A percentile compares a stretch with the other conserved stretches of the same genome.
Evolutionary conservation across 306 rosid genomes (phyloP).

Genomic region (Ziziphus jujuba): DNA sequence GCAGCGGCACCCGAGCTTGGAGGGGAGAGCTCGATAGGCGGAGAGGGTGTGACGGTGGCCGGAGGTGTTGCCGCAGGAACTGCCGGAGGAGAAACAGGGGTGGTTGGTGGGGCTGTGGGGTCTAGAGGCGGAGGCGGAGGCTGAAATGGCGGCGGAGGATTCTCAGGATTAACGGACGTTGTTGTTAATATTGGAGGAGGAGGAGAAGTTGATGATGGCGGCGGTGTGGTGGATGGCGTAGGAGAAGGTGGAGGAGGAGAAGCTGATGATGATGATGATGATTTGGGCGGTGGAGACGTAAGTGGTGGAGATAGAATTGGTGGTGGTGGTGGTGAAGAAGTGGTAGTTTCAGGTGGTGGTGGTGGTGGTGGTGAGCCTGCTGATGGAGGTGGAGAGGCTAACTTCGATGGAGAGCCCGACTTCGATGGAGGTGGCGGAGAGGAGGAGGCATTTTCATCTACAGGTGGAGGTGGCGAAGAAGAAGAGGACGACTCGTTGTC

Average conservation of each 20-base stretch:
- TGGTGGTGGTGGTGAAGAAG: conserved; percentile 40
- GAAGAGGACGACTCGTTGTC: not conserved
- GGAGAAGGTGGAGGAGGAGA: conserved; percentile 21
- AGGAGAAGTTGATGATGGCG: not conserved
- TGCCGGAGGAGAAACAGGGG: conserved; percentile 19
- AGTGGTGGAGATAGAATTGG: conserved; percentile 11
- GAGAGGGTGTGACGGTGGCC: conserved; percentile 4
- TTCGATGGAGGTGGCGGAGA: not conserved
- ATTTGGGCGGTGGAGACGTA: conserved; percentile 11
- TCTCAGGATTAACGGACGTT: not conserved
- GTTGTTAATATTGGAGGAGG: conserved; percentile 17
- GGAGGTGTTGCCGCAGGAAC: conserved; percentile 15
- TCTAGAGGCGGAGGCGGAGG: not conserved
- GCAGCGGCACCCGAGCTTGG: not conserved
- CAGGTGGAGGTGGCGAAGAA: conserved; percentile 5
- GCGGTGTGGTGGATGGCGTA: not conserved
- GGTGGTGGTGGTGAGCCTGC: not conserved
- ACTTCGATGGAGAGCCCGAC: conserved; percentile 2
- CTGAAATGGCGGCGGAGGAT: not conserved
- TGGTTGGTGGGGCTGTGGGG: conserved; percentile 11
- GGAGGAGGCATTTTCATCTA: too few relatives aligned
- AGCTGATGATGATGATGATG: conserved; percentile 2
- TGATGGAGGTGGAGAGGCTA: conserved; percentile 13
- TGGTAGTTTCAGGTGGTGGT: not conserved
- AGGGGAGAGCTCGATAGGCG: not conserved